A percentile compares a stretch with the other conserved stretches of the same genome.
Conservation (phyloP, 2,329 filamentous ascomycete species). For the Dactylonectria estremocensis region DNA sequence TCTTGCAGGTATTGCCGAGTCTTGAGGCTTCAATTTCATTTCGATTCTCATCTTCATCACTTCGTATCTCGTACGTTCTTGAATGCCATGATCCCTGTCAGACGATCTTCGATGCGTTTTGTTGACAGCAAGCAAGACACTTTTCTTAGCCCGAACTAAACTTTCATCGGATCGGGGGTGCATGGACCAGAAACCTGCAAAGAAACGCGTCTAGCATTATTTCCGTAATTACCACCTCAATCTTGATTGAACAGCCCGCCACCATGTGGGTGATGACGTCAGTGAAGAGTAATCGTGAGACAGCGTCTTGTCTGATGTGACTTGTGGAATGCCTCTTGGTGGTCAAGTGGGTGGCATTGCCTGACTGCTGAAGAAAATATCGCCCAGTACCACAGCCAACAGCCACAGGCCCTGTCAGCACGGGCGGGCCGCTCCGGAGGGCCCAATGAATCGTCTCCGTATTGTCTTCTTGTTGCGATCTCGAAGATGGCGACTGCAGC, state of each 20-base stretch:
- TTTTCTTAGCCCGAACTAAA: neutral
- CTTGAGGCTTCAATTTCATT: neutral
- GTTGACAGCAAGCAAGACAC: neutral
- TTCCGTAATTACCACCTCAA: neutral
- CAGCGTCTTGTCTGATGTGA: neutral
- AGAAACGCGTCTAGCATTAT: neutral
- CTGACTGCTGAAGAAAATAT: neutral
- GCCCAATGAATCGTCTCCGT: too few relatives aligned
- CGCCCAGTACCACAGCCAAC: neutral
- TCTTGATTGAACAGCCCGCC: neutral
- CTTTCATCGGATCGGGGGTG: neutral
- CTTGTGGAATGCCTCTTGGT: neutral
- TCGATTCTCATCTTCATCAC: neutral
- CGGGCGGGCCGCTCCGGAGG: too few relatives aligned
- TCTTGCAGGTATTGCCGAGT: neutral
- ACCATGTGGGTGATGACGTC: neutral
- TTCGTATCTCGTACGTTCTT: too few relatives aligned
- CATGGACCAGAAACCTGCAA: neutral
- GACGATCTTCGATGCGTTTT: neutral
- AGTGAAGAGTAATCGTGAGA: neutral
- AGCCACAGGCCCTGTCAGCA: too few relatives aligned
- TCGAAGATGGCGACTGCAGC: slow-evolving; percentile 4
- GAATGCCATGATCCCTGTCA: neutral
- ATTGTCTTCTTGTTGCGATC: neutral
- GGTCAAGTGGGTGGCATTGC: neutral